Evolutionary conservation across 306 rosid genomes (phyloP).

Genomic region (Acacia crassicarpa): DNA sequence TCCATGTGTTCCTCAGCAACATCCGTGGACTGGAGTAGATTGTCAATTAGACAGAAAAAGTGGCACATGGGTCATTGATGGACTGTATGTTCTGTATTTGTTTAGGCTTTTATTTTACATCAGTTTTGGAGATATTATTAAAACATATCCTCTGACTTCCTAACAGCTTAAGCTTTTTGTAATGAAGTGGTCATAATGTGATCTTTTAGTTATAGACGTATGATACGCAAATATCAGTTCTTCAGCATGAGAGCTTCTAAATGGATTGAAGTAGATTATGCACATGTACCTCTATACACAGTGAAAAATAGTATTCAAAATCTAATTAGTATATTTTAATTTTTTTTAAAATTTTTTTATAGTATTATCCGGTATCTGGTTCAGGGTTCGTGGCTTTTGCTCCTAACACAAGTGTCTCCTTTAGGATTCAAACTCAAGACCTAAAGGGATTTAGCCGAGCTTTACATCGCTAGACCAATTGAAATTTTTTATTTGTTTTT

Average conservation of each 20-base stretch:
- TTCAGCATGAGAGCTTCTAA: constrained; percentile 14
- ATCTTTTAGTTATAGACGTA: background rate
- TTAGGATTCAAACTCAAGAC: no score
- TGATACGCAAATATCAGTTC: constrained; percentile 12
- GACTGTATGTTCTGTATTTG: constrained; percentile 64
- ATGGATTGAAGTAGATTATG: background rate
- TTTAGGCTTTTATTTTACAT: constrained; percentile 29
- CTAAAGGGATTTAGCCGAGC: no score
- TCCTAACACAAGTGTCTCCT: no score
- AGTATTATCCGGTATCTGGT: no score
- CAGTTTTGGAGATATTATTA: background rate
- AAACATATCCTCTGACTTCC: background rate
- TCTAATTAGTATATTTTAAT: background rate
- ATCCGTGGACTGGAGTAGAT: constrained; percentile 96
- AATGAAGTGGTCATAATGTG: background rate
- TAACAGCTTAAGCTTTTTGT: background rate
- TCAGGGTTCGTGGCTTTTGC: no score
- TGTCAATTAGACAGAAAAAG: constrained; percentile 67
- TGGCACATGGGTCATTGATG: constrained; percentile 88
- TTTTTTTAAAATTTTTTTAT: no score
- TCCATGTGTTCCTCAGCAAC: constrained; percentile 98
- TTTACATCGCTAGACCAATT: no score
- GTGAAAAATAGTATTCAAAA: constrained; percentile 11
- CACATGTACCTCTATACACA: background rate
- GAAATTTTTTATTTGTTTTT: background rate